Evolutionary conservation across 2,329 filamentous ascomycete genomes (phyloP), one percentile per base, ranked within the genome.

Genomic region (Talaromyces amestolkiae): DNA sequence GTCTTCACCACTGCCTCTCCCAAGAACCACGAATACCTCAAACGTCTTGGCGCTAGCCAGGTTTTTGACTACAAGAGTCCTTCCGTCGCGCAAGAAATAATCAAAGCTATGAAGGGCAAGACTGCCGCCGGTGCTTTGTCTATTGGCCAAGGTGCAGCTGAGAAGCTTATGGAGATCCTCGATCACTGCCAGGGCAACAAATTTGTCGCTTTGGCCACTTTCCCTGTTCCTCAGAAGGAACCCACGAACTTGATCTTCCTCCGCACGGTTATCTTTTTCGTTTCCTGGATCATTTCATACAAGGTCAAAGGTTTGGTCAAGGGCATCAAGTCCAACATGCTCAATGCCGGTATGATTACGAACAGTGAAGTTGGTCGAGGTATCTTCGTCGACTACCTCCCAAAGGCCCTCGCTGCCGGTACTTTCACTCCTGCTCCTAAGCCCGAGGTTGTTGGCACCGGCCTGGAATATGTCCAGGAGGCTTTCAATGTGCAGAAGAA

Each of bases 1-100:
- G 81, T 86, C 1, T 82, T 89, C 41, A 88, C 85, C 0, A 86
- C 84, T 0, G 84, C 81, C 0, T 82, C 80, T 0, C 79, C 82
- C 13, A 78, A 79, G 7, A 87, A 87, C 71, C 80, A 82, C 0
- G 70, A 82, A 35, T 72, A 73, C 35, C 78, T 87, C 11, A 60
- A 61, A 27, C 17, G 41, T 15, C 56, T 64, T 9, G 61, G 65
- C 39, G 61, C 61, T 15, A 56, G 31, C 24, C 54, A 76, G 2
- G 77, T 78, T 0, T 80, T 81, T 54, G 80, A 61, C 41, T 64
- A 64, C 19, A 60, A 63, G 37, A 67, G 70, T n/a, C n/a, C 65
- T 13, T 45, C 43, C 3, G 61, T 63, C n/a, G 64, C 61, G 1
- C 45, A 49, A 7, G 63, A 67, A 3, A 66, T 69, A 15, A 58